These are phyloP conservation scores for Fusarium foetens DNA, from an alignment of 2,329 filamentous ascomycete genomes.

Conservation along the genomic window DNA sequence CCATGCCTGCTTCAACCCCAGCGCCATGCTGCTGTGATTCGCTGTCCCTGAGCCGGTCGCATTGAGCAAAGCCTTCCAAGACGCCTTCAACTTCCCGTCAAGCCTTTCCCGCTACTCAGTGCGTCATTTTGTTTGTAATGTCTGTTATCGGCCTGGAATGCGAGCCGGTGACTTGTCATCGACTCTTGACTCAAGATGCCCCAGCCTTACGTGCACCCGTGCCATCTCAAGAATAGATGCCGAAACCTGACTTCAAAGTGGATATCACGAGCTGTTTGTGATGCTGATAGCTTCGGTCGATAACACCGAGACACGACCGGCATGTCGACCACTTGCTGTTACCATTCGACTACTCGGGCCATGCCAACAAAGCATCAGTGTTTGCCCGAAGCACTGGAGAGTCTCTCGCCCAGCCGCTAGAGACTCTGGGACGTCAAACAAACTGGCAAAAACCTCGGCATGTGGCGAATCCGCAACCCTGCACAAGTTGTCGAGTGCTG, in stretches of 20 bases:
- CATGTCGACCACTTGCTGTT: background rate
- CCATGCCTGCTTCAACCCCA: background rate
- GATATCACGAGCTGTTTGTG: background rate
- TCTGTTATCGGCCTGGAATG: fast-evolving
- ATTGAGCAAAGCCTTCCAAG: background rate
- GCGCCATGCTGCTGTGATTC: background rate
- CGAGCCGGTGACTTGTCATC: background rate
- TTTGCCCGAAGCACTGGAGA: background rate
- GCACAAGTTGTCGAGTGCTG: background rate
- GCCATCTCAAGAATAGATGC: background rate
- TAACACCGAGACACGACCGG: background rate
- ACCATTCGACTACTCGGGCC: background rate
- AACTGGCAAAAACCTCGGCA: background rate
- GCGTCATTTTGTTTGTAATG: no score
- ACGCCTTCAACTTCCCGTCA: background rate
- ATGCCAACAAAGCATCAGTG: background rate
- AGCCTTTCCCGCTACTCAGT: fast-evolving
- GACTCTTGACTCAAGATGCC: background rate
- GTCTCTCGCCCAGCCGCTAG: background rate
- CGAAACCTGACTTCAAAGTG: background rate
- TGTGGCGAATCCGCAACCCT: background rate
- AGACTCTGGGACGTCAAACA: background rate
- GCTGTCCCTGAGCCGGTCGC: no score
- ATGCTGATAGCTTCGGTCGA: no score
- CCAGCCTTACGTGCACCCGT: fast-evolving